Percentiles rank a stretch among this genome's conserved stretches.
These are phyloP conservation scores for Arabis hirsuta DNA, from an alignment of 345 rosid genomes.

Conservation along the genomic window DNA sequence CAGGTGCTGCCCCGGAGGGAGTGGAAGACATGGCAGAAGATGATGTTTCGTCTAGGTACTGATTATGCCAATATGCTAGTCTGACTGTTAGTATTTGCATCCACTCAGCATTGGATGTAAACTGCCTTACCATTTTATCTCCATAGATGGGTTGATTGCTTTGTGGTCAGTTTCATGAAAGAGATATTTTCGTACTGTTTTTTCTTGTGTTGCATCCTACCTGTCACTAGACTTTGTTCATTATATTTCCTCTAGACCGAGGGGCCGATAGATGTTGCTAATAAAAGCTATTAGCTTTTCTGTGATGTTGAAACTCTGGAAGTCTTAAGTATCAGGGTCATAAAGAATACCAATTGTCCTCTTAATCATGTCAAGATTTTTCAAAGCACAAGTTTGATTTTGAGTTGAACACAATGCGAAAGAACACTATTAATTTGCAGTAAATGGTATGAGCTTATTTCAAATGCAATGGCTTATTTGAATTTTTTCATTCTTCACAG, in stretches of 20 bases:
- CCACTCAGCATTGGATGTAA: background rate
- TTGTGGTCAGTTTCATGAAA: constrained; percentile 23
- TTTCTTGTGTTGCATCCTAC: constrained; percentile 15
- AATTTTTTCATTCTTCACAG: constrained; percentile 47
- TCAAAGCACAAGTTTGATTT: background rate
- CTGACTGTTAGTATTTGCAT: constrained; percentile 17
- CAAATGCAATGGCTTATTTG: constrained; percentile 9
- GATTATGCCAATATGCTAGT: constrained; percentile 21
- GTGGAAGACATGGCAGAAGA: constrained; percentile 79
- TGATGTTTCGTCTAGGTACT: constrained; percentile 84
- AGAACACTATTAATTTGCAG: constrained; percentile 3
- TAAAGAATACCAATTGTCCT: background rate
- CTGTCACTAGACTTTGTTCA: background rate
- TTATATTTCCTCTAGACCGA: constrained; percentile 18
- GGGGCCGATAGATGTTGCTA: background rate
- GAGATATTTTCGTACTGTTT: background rate
- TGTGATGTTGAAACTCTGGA: constrained; percentile 6
- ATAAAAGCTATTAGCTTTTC: constrained; percentile 2
- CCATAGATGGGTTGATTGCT: constrained; percentile 16
- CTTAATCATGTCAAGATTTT: constrained; percentile 3
- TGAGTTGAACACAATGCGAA: background rate
- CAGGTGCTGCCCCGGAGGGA: constrained; percentile 59
- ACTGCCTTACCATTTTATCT: constrained; percentile 8
- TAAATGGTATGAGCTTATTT: constrained; percentile 13
- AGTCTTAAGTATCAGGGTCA: background rate